Conservation (phyloP, 2,329 filamentous ascomycete genomes). For the Pseudopyricularia cyperi region DNA sequence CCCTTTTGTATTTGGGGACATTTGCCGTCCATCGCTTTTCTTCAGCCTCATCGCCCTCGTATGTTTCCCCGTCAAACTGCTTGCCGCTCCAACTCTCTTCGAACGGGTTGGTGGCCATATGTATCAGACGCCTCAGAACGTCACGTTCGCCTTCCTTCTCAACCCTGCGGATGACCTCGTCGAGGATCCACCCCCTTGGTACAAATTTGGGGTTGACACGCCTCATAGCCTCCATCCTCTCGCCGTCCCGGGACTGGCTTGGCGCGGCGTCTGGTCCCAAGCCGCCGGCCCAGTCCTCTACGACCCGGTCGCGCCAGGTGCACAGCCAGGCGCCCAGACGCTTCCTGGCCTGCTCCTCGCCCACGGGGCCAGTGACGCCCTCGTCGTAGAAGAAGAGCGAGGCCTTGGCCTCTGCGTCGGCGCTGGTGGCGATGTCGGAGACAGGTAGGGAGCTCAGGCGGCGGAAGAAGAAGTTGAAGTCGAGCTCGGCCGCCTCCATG, state of each 20-base stretch:
- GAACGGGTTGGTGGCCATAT: constrained; percentile 75
- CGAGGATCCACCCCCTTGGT: constrained; percentile 80
- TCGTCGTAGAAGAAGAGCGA: constrained; percentile 70
- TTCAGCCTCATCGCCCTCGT: constrained; percentile 52
- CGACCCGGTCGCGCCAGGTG: constrained; percentile 58
- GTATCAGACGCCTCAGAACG: constrained; percentile 64
- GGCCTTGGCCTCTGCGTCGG: constrained; percentile 50
- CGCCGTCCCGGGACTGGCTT: constrained; percentile 29
- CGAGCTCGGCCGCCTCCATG: constrained; percentile 69
- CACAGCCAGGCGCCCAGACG: constrained; percentile 68
- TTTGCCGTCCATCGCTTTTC: constrained; percentile 77
- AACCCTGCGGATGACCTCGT: constrained; percentile 82
- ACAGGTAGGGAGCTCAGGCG: constrained; percentile 54
- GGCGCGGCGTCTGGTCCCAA: background rate
- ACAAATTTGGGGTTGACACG: constrained; percentile 86
- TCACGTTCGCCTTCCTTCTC: constrained; percentile 74
- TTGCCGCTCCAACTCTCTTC: constrained; percentile 58
- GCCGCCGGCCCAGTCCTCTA: constrained; percentile 55
- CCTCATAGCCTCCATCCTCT: constrained; percentile 65
- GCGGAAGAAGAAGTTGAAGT: constrained; percentile 92
- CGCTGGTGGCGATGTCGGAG: constrained; percentile 49
- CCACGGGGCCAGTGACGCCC: constrained; percentile 43
- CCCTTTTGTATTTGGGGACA: constrained; percentile 63
- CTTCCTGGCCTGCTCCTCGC: constrained; percentile 50
- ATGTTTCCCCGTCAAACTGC: constrained; percentile 30